A percentile compares a stretch with the other conserved stretches of the same genome.
These are phyloP conservation scores for Diplogelasinospora grovesii DNA, from an alignment of 495 filamentous ascomycete species.

Conservation along the genomic window DNA sequence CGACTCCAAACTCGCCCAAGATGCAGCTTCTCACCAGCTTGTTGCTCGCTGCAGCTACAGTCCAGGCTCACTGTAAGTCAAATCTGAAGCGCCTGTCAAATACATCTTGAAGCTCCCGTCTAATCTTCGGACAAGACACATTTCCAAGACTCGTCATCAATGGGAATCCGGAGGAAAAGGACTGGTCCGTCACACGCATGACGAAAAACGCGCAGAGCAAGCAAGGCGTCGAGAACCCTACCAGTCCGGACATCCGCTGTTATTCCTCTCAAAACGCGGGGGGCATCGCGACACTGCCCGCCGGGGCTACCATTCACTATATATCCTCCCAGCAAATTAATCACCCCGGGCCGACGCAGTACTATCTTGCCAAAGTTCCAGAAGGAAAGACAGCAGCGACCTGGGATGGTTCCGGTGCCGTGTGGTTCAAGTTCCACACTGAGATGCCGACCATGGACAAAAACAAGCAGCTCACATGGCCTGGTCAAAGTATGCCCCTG, in stretches of 20 bases:
- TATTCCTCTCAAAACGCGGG: slow-evolving; percentile 33
- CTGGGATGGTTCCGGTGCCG: slow-evolving; percentile 41
- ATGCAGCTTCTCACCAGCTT: slow-evolving; percentile 23
- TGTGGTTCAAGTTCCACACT: slow-evolving; percentile 49
- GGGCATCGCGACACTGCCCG: slow-evolving; percentile 31
- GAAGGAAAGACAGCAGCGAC: slow-evolving; percentile 31
- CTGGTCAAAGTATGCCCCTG: slow-evolving; percentile 33
- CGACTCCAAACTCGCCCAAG: too few relatives aligned
- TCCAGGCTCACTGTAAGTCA: slow-evolving; percentile 29
- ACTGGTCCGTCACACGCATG: slow-evolving; percentile 37
- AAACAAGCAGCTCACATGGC: slow-evolving; percentile 36
- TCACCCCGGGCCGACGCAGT: slow-evolving; percentile 42
- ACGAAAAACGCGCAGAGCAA: slow-evolving; percentile 37
- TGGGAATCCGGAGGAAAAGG: slow-evolving; percentile 29
- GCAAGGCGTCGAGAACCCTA: slow-evolving; percentile 32
- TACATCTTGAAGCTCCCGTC: not conserved
- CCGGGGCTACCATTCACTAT: slow-evolving; percentile 41
- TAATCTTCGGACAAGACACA: slow-evolving; percentile 22
- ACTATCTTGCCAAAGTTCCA: slow-evolving; percentile 44
- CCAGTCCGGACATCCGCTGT: slow-evolving; percentile 41
- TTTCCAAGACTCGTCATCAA: slow-evolving; percentile 35
- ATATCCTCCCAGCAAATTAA: slow-evolving; percentile 39
- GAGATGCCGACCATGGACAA: slow-evolving; percentile 31
- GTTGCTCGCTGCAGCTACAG: slow-evolving; percentile 22
- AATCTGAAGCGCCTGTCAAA: too few relatives aligned